Evolutionary conservation across 2,329 filamentous ascomycete genomes (phyloP).

Genomic region (Monosporascus sp.): DNA sequence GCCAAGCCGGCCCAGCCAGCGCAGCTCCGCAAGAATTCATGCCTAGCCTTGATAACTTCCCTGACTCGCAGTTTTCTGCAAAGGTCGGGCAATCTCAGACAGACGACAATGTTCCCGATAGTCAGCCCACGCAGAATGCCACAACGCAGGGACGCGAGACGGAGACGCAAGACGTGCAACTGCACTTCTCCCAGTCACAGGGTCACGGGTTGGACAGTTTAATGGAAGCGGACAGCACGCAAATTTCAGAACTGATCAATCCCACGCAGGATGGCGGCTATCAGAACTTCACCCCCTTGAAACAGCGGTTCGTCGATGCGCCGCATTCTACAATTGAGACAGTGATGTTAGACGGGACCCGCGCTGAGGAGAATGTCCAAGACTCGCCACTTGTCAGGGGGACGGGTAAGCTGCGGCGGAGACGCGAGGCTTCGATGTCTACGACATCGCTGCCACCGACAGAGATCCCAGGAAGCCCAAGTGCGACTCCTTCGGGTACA

Average conservation of each 20-base stretch:
- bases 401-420: slow-evolving; percentile 45
- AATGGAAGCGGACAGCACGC: slow-evolving; percentile 47
- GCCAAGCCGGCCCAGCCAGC: slow-evolving; percentile 33
- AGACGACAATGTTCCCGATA: slow-evolving; percentile 48
- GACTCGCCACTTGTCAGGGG: slow-evolving; percentile 63
- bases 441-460: slow-evolving; percentile 38
- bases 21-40: slow-evolving; percentile 43
- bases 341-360: slow-evolving; percentile 44
- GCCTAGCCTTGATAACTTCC: slow-evolving; percentile 52
- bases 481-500: slow-evolving; percentile 29
- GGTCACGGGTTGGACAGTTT: slow-evolving; percentile 54
- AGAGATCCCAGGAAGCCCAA: slow-evolving; percentile 25
- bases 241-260: slow-evolving; percentile 65
- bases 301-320: slow-evolving; percentile 58
- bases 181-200: slow-evolving; percentile 59
- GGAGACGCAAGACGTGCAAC: slow-evolving; percentile 41
- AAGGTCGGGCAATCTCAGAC: slow-evolving; percentile 46
- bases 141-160: slow-evolving; percentile 34
- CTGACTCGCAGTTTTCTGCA: slow-evolving; percentile 58
- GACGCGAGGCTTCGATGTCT: slow-evolving; percentile 12
- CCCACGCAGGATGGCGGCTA: slow-evolving; percentile 80
- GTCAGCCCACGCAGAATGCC: slow-evolving; percentile 37
- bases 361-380: slow-evolving; percentile 34
- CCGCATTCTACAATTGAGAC: slow-evolving; percentile 69
- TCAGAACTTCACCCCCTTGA: slow-evolving; percentile 65